Evolutionary conservation across 2,329 filamentous ascomycete genomes (phyloP), one percentile per base, ranked within the genome.

Genomic region (Blastomyces gilchristii): DNA sequence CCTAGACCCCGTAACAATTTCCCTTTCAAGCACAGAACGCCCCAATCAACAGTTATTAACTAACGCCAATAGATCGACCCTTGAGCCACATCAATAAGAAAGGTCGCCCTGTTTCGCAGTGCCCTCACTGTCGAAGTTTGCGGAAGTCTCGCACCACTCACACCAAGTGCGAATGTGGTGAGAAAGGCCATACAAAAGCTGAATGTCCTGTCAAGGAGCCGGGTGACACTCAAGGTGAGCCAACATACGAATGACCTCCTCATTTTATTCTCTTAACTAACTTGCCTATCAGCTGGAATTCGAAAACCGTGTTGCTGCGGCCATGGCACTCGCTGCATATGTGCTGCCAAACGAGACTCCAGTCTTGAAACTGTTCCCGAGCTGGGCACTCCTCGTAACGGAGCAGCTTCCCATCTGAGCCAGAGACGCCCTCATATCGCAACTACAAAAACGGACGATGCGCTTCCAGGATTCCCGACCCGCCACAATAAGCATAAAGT

Each of bases 11-110:
- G 18, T 66, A 62, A 58, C 60, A 62, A 47, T 14, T 22, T 14
- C 66, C 58, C 63, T 61, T 64, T 60, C 65, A 65, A 66, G 58
- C 58, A 62, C 52, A 61, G 59, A 56, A 53, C 62, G 64, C 62
- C 49, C 62, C 63, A 58, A 65, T 43, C 5, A 62, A 58, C 34
- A 37, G 8, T 34, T 37, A 14, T 57, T 65, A 57, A 61, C 53
- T 52, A 41, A 63, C 50, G 37, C 45, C 43, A 71, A 62, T 72
- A 96, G 94, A 97, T 77, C 90, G 93, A 69, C 90, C 90, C 68
- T 84, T 97, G 68, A 88, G 90, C 73, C 91, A 96, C 76, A 96
- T 97, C 80, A 95, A 95, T 78, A 96, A 96, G 77, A 97, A 97
- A 81, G 93, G 93, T 73, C 89, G 93, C 68, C 94, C 94, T 66